phyloP scores from a whole-genome alignment of 208 protist species.

The Trypanosoma conorhini region DNA sequence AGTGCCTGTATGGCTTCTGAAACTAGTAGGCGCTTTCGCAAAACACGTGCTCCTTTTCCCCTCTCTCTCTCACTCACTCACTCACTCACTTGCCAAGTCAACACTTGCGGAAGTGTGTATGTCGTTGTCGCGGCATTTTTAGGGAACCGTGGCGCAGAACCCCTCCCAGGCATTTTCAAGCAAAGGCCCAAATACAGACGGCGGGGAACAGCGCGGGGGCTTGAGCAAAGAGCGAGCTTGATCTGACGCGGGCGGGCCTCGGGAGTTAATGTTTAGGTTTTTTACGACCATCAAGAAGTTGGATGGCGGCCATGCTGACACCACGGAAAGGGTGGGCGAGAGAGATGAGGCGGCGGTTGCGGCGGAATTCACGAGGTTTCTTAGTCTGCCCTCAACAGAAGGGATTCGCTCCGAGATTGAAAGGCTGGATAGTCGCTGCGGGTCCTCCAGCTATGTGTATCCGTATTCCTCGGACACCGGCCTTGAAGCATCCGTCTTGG shows the following conservation, averaged over 20 bases:
- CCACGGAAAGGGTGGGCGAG: not conserved
- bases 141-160: not conserved
- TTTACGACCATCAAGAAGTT: conserved; percentile 2
- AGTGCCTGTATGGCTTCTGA: not conserved
- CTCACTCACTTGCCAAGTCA: not conserved
- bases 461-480: conserved; percentile 14
- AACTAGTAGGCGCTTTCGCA: not conserved
- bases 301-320: not conserved
- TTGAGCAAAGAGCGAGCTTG: not conserved
- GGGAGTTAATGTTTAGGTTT: conserved; percentile 19
- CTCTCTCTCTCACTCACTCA: conserved; percentile 13
- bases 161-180: not conserved
- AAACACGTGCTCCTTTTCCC: conserved; percentile 20
- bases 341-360: not conserved
- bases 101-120: conserved; percentile 17
- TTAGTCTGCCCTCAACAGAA: conserved; percentile 3
- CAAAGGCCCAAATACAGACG: not conserved
- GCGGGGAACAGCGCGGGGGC: no score
- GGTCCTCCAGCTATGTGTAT: not conserved
- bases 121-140: conserved; percentile 7
- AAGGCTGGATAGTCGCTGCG: not conserved
- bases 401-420: conserved; percentile 5
- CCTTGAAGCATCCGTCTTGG: conserved; percentile 20
- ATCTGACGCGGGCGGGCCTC: not conserved
- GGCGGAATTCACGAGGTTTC: conserved; percentile 15